phyloP scores from a whole-genome alignment of 495 filamentous ascomycete genomes.

The Melanomma pulvis-pyrius region DNA sequence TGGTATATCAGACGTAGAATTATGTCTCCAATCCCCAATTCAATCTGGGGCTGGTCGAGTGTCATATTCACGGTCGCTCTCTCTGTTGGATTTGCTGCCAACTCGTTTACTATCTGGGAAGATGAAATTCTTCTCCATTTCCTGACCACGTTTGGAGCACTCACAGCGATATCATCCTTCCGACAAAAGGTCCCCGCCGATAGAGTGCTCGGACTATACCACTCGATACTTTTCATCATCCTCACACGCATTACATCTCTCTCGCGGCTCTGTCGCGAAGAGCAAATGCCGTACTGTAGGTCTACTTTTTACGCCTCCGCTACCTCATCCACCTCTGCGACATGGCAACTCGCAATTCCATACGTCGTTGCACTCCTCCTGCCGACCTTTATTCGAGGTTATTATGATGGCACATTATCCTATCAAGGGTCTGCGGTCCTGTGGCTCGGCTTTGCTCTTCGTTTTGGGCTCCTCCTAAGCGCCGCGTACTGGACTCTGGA shows the following conservation, averaged over 20 bases:
- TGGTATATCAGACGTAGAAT: conserved; percentile 53
- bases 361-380: conserved; percentile 72
- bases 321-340: conserved; percentile 87
- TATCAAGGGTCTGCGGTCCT: conserved; percentile 81
- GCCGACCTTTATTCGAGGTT: conserved; percentile 75
- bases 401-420: conserved; percentile 73
- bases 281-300: conserved; percentile 95
- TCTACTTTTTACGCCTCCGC: conserved; percentile 95
- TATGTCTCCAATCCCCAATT: conserved; percentile 68
- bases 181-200: conserved; percentile 64
- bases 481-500: conserved; percentile 90
- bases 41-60: conserved; percentile 84
- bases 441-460: conserved; percentile 82
- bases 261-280: conserved; percentile 92
- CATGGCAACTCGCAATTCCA: conserved; percentile 85
- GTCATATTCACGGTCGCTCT: conserved; percentile 78
- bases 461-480: conserved; percentile 70
- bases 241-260: conserved; percentile 83
- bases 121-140: conserved; percentile 93
- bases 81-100: conserved; percentile 89
- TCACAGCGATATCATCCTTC: conserved; percentile 71
- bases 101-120: conserved; percentile 99
- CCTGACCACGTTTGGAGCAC: conserved; percentile 80
- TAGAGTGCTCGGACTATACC: conserved; percentile 73
- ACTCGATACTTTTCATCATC: conserved; percentile 80